phyloP scores from a whole-genome alignment of 768 basidiomycete genomes.

The Kwoniella dejecticola region DNA sequence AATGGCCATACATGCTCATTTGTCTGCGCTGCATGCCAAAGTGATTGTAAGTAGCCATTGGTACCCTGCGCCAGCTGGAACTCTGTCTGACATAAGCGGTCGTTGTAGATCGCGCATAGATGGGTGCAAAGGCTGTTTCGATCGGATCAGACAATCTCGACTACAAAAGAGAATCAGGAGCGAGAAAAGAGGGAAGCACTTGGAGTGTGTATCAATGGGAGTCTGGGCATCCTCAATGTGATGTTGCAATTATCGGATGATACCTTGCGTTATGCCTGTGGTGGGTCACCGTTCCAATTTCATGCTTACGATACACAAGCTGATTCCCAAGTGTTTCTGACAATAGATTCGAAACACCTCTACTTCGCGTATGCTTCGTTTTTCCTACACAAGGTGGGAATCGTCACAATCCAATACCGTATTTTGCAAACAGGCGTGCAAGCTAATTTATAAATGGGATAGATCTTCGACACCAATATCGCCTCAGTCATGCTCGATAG shows the following conservation, averaged over 20 bases:
- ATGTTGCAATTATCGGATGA: slow-evolving; percentile 13
- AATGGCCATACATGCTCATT: slow-evolving; percentile 3
- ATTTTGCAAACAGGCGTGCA: no score
- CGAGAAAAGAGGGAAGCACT: slow-evolving; percentile 14
- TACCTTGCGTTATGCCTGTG: slow-evolving; percentile 6
- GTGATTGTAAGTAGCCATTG: slow-evolving; percentile 14
- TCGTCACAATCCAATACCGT: no score
- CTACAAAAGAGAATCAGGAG: slow-evolving; percentile 8
- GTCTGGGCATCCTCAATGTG: neutral
- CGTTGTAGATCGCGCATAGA: slow-evolving; percentile 16
- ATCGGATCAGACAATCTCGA: neutral
- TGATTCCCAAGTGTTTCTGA: neutral
- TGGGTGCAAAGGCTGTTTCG: slow-evolving; percentile 17
- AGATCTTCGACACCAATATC: slow-evolving; percentile 16
- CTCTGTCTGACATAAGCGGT: no score
- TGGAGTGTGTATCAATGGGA: slow-evolving; percentile 13
- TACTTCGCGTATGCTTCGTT: slow-evolving; percentile 21
- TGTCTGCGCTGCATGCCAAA: slow-evolving; percentile 14
- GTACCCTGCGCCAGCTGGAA: no score
- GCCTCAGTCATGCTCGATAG: slow-evolving; percentile 10
- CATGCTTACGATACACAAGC: no score
- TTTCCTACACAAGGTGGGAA: slow-evolving; percentile 19
- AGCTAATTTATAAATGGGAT: neutral
- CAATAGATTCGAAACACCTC: slow-evolving; percentile 13
- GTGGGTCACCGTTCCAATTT: slow-evolving; percentile 1